Base-by-base conservation (phyloP, 129 eudicot species). In the Rutidosis leptorrhynchoides region DNA sequence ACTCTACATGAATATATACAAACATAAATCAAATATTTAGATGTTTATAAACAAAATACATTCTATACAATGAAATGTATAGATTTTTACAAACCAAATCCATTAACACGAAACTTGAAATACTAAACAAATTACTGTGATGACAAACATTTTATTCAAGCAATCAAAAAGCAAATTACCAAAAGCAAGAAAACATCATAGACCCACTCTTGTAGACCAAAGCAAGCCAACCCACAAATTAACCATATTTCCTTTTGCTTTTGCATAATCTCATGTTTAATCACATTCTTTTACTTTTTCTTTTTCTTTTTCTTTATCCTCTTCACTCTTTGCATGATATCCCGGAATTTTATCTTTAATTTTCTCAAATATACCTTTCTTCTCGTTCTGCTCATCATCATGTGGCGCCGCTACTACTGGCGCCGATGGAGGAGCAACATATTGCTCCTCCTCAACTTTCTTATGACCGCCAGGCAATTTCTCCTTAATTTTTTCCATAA, bases 331-430 rank as follows among this genome's bases (percentile, higher is more conserved):
- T 65, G 90, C 27, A 68, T 87, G 87, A 70, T 73, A 83, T 73
- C 97, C 97, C 0, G 94, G 97, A 27, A 90, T 70, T 81, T 91
- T 91, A 77, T 91, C 98, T 76, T 87, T 91, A 40, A 91, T 91
- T 77, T 91, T 91, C 62, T 91, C 98, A 53, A 91, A 52, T 11
- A 91, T 64, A 3, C 98, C 98, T 75, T 88, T 91, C 58, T 90
- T 90, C 74, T 83, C 97, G 68, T 87, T 85, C 1, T 35, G 78
- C 65, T n/a, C 88, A 3, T 27, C 73, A 32, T 74, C 53, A 52
- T 63, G 62, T 7, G 30, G 72, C 12, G 24, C 76, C 33, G 37
- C 71, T 26, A 58, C 64, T 15, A 74, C 74, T 20, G 83, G 74
- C 1, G 84, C 37, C 4, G 89, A 76, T n/a, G n/a, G n/a, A 27